Evolutionary conservation across 306 rosid genomes (phyloP).

Genomic region (Acacia confusa): DNA sequence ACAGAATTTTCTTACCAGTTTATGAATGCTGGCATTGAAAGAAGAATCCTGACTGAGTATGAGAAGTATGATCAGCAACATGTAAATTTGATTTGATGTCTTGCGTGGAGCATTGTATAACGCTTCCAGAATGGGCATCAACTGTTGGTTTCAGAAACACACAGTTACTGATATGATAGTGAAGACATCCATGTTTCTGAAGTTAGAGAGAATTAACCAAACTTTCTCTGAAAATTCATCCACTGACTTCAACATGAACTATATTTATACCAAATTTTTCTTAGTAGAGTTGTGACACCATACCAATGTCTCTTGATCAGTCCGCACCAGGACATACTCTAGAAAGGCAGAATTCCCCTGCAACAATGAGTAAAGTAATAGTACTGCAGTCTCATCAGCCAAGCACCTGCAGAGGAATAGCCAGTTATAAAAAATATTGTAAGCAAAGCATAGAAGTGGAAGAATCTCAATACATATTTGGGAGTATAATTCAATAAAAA

Average conservation of each 20-base stretch:
- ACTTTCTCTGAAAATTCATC: conserved; percentile 15
- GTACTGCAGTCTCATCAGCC: conserved; percentile 93
- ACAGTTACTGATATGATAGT: conserved; percentile 23
- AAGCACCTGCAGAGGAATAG: conserved; percentile 62
- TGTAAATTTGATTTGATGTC: conserved; percentile 94
- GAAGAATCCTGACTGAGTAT: conserved; percentile 99
- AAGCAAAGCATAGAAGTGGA: neutral
- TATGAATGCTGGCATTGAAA: conserved; percentile 96
- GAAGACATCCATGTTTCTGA: conserved; percentile 12
- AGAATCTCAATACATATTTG: neutral
- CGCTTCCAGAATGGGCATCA: conserved; percentile 96
- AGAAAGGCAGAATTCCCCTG: conserved; percentile 93
- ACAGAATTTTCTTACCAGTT: conserved; percentile 61
- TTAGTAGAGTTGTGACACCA: conserved; percentile 32
- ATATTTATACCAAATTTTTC: conserved; percentile 18
- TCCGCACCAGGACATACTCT: conserved; percentile 98
- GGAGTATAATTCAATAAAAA: conserved; percentile 14
- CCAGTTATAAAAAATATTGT: neutral
- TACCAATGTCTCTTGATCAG: conserved; percentile 98
- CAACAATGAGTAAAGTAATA: conserved; percentile 87
- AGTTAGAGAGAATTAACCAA: conserved; percentile 12
- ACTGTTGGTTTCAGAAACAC: conserved; percentile 59
- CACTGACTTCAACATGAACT: conserved; percentile 15
- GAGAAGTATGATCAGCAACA: conserved; percentile 91
- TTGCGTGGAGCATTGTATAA: conserved; percentile 79